Base-by-base conservation (phyloP, 805 yeast species). In the Candida tallmaniae region DNA sequence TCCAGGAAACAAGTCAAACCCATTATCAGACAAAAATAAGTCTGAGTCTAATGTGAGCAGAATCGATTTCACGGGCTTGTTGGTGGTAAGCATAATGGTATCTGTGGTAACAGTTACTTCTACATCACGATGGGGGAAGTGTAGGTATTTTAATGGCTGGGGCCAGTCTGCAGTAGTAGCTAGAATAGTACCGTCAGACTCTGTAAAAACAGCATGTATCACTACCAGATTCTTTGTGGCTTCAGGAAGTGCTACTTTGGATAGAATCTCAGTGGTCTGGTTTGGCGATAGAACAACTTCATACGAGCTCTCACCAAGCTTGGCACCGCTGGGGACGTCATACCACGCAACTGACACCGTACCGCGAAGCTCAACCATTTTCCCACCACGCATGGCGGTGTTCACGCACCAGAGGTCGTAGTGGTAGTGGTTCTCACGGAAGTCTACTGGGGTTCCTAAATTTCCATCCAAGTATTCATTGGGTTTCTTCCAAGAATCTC, bases 101-200 rank as follows among this genome's bases (percentile, higher is more conserved):
- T 54, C 65, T 11, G 52, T 52, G 2, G 41, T 42, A 7, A 56
- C 55, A 10, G 41, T 39, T 12, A 48, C 24, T 4, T 44, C 28
- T 4, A 59, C 57, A 2, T 45, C 19, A 17, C 60, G 36, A 11
- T 41, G 46, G 4, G 64, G 58, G 38, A 67, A 58, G 12, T 48
- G 47, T 18, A 65, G 47, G 44, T 64, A 55, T 39, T 69, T 69
- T 29, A 69, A 44, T 4, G 72, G 72, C 45, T 73, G 76, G 0
- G 78, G 77, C 77, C 78, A 73, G 42, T 70, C 72, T 5, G 58
- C 51, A 6, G 61, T 56, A 28, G 60, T 43, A 5, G 63, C 57
- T 21, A 68, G 40, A 4, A 50, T 38, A 2, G 45, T 23, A 23
- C 50, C 48, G 3, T 27, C n/a, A 28, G 29, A 20, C 3, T 11